Percentiles rank a stretch among this genome's conserved stretches.
Conservation (phyloP, 768 basidiomycete species). For the Leucogyrophana mollusca region DNA sequence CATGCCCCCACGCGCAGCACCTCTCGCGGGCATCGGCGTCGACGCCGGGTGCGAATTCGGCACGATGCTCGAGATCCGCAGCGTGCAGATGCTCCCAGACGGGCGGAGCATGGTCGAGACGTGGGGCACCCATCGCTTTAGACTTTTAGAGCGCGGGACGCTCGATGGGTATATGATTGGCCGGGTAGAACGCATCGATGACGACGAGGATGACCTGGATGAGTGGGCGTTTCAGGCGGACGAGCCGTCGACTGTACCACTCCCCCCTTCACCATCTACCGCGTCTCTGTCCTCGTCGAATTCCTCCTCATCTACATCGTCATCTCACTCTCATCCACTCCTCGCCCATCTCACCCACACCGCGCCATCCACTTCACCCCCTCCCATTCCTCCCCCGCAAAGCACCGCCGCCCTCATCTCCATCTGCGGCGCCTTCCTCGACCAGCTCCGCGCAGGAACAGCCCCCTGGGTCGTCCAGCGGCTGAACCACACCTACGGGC, state of each 20-base stretch:
- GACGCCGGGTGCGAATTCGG: conserved; percentile 58
- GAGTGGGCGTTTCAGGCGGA: conserved; percentile 21
- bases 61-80: conserved; percentile 88
- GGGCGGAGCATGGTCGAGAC: conserved; percentile 87
- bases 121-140: conserved; percentile 70
- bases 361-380: conserved; percentile 3
- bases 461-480: conserved; percentile 95
- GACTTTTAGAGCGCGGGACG: conserved; percentile 78
- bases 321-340: conserved; percentile 14
- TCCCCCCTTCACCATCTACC: conserved; percentile 6
- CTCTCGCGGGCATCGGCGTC: conserved; percentile 17
- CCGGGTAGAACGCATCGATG: conserved; percentile 61
- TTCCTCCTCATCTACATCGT: conserved; percentile 2
- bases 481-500: conserved; percentile 74
- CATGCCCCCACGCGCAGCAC: conserved; percentile 55
- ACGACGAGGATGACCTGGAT: conserved; percentile 33
- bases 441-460: conserved; percentile 61
- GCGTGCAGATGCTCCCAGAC: conserved; percentile 85
- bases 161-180: conserved; percentile 91
- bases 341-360: conserved; percentile 3
- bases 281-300: too few relatives aligned
- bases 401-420: conserved; percentile 38
- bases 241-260: conserved; percentile 8
- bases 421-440: conserved; percentile 60
- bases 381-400: conserved; percentile 7